Conservation (phyloP, 75 land plant species). For the Pinus tabuliformis region DNA sequence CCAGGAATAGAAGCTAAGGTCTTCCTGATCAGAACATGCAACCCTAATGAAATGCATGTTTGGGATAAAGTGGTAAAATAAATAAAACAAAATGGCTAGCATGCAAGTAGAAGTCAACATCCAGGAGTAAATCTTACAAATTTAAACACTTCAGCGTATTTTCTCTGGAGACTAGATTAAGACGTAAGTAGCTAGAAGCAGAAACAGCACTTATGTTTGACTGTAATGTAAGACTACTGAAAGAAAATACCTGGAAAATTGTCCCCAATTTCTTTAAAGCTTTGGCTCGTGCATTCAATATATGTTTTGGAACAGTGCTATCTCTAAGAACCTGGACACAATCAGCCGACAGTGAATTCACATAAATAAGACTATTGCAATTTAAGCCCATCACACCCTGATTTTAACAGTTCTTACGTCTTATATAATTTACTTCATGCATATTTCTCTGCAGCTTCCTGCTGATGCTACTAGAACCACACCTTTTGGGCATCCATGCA, state of each 20-base stretch:
- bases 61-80: neutral
- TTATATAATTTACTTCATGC: neutral
- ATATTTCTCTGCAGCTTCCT: neutral
- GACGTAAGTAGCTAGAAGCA: neutral
- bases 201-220: neutral
- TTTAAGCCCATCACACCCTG: neutral
- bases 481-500: neutral
- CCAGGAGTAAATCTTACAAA: neutral
- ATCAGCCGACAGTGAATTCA: constrained; percentile 4
- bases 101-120: neutral
- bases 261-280: constrained; percentile 75
- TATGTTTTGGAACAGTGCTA: constrained; percentile 45
- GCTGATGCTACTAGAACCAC: neutral
- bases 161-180: neutral
- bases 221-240: neutral
- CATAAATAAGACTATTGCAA: neutral
- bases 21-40: too few species aligned
- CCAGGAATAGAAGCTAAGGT: too few species aligned
- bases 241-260: constrained; percentile 63
- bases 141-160: neutral
- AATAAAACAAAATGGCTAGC: neutral
- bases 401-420: neutral
- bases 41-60: neutral
- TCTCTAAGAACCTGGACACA: constrained; percentile 66
- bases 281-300: constrained; percentile 52